Percentiles rank a stretch among this genome's conserved stretches.
These are phyloP conservation scores for Globisporangium irregulare DNA, from an alignment of 352 stramenopile genomes.

Conservation along the genomic window DNA sequence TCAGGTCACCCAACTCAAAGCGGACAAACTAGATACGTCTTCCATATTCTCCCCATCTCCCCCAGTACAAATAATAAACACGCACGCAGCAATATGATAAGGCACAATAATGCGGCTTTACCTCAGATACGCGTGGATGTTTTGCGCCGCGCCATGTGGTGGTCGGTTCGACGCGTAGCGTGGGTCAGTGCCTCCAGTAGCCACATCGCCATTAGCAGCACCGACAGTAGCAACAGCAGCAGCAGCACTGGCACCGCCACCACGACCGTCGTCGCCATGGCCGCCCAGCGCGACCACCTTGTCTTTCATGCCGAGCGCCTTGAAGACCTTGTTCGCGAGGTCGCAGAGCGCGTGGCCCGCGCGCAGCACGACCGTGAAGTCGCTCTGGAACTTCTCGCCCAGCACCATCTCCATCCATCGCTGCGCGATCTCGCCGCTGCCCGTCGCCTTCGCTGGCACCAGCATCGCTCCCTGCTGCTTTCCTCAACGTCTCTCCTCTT, in stretches of 20 bases:
- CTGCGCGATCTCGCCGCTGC: conserved; percentile 68
- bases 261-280: background rate
- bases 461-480: conserved; percentile 18
- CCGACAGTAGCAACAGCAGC: background rate
- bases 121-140: conserved; percentile 68
- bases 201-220: background rate
- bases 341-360: conserved; percentile 65
- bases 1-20: background rate
- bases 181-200: background rate
- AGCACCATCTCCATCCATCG: conserved; percentile 89
- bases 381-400: conserved; percentile 59
- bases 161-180: conserved; percentile 5
- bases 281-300: conserved; percentile 22
- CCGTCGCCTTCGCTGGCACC: conserved; percentile 36
- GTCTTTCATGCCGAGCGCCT: conserved; percentile 75
- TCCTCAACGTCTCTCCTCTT: background rate
- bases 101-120: conserved; percentile 15
- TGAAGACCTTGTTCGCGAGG: conserved; percentile 71
- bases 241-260: background rate
- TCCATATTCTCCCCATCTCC: background rate
- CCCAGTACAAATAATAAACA: background rate
- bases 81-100: background rate
- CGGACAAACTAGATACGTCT: background rate
- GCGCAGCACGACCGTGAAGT: conserved; percentile 52
- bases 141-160: conserved; percentile 26